Evolutionary conservation across 2,329 filamentous ascomycete species (phyloP), one percentile per base, ranked within the genome.

Genomic region (Microsporum canis): DNA sequence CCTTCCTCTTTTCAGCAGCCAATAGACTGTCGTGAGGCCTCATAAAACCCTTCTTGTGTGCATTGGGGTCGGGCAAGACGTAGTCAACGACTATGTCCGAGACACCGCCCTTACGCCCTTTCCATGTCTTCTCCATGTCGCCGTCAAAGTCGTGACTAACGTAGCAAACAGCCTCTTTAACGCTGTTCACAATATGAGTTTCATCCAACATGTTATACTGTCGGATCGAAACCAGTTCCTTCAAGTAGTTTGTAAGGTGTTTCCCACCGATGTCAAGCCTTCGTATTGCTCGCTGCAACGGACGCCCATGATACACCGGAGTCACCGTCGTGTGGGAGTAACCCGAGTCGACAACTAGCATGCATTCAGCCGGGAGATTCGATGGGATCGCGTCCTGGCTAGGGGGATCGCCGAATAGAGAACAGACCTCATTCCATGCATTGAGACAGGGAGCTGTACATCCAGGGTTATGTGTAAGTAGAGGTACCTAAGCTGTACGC

Each of bases 121-220:
- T 94, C 90, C 91, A 96, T 0, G 86, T 87, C 65, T 80, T 82
- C 64, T 97, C 91, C 39, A 99, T 81, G 67, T 96, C 89, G 5
- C 72, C 70, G 31, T 80, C 78, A 72, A 97, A 96, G 69, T 95
- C 84, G 0, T 83, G 77, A 1, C 88, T 88, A 8, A 96, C 85
- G 68, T 88, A 97, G 71, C 89, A 95, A 0, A 88, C 85, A 3
- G 87, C 82, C 71, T 99, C 94, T 71, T 99, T 99, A 74, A 97
- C 91, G 72, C 96, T 89, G 69, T 96, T 96, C 71, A 96, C 90
- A 58, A 97, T 87, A 72, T 95, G 87, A 0, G 88, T 87, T 68
- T 99, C 94, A 72, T 95, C 91, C 64, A 94, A 85, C 84, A 99
- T 91, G 71, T 96, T 92, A 73, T 95, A 96, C 70, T 96, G 91